A percentile compares a stretch with the other conserved stretches of the same genome.
phyloP scores from a whole-genome alignment of 1,139 yeast species.

The Barnettozyma hawaiiensis region DNA sequence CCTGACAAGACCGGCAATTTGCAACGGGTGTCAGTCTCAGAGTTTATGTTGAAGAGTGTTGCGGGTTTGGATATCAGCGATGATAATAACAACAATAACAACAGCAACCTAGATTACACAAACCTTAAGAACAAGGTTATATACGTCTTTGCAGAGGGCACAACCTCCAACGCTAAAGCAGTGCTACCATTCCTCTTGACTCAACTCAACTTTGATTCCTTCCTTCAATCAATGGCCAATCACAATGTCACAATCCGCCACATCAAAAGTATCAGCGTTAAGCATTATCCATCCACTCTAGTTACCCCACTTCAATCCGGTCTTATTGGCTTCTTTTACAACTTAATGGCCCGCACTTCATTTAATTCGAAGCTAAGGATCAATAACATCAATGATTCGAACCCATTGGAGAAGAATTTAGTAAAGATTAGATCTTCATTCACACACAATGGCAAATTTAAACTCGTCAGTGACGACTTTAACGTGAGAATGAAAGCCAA shows the following conservation, averaged over 20 bases:
- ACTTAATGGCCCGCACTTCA: constrained; percentile 21
- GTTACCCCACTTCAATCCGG: constrained; percentile 28
- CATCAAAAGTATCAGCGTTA: constrained; percentile 42
- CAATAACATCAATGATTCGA: constrained; percentile 22
- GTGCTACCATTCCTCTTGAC: constrained; percentile 41
- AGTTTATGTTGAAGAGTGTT: constrained; percentile 36
- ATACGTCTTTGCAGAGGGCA: constrained; percentile 59
- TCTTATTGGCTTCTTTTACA: constrained; percentile 15
- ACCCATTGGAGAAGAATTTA: constrained; percentile 19
- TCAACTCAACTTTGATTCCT: constrained; percentile 21
- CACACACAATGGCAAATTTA: constrained; percentile 36
- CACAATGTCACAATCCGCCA: constrained; percentile 11
- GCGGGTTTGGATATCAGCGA: constrained; percentile 11
- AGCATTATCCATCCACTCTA: constrained; percentile 33
- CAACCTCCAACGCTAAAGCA: constrained; percentile 61
- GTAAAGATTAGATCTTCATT: constrained; percentile 30
- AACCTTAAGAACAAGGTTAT: constrained; percentile 33
- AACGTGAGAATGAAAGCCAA: constrained; percentile 28
- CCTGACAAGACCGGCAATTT: constrained; percentile 39
- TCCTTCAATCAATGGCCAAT: constrained; percentile 18
- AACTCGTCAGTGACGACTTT: constrained; percentile 32
- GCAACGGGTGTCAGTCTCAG: constrained; percentile 32
- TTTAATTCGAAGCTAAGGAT: constrained; percentile 28
- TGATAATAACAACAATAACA: no score
- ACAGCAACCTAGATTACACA: neutral